Percentiles rank a stretch among this genome's conserved stretches.
Evolutionary conservation across 1,284 basidiomycete genomes (phyloP).

Genomic region (Ustilago crameri): DNA sequence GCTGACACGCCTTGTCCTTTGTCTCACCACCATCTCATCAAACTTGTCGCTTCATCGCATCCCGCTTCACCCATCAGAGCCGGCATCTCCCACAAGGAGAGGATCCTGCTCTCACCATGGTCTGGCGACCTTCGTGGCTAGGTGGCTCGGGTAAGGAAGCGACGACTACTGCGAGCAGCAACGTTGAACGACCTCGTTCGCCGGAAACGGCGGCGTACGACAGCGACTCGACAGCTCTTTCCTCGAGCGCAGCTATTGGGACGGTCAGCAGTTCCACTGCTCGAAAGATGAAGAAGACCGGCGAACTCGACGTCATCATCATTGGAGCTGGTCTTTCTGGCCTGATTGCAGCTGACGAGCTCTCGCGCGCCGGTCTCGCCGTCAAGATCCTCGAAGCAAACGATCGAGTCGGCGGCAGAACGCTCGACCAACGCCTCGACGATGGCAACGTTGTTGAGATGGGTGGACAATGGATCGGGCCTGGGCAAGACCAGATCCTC

Average conservation of each 20-base stretch:
- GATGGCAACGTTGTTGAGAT: constrained; percentile 68
- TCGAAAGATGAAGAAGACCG: constrained; percentile 15
- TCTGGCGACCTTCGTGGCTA: constrained; percentile 25
- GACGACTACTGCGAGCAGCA: constrained; percentile 3
- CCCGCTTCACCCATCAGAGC: not conserved
- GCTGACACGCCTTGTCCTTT: not conserved
- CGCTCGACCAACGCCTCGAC: constrained; percentile 65
- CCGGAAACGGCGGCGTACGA: constrained; percentile 4
- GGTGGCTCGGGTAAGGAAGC: constrained; percentile 7
- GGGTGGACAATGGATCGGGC: constrained; percentile 72
- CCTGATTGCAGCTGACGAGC: constrained; percentile 69
- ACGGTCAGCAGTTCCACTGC: not conserved
- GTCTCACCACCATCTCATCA: not conserved
- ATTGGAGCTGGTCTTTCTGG: constrained; percentile 71
- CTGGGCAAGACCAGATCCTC: constrained; percentile 70
- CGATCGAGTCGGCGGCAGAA: constrained; percentile 70
- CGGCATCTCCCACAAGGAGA: not conserved
- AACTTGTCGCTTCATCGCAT: too few relatives aligned
- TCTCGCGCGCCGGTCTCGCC: constrained; percentile 66
- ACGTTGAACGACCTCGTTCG: not conserved
- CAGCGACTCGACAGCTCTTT: constrained; percentile 7
- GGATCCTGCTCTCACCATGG: constrained; percentile 8
- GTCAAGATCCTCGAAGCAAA: constrained; percentile 71
- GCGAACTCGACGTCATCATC: constrained; percentile 68
- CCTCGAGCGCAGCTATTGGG: not conserved